Evolutionary conservation across 169 alveolate genomes (phyloP).

Genomic region (Eimeria tenella): DNA sequence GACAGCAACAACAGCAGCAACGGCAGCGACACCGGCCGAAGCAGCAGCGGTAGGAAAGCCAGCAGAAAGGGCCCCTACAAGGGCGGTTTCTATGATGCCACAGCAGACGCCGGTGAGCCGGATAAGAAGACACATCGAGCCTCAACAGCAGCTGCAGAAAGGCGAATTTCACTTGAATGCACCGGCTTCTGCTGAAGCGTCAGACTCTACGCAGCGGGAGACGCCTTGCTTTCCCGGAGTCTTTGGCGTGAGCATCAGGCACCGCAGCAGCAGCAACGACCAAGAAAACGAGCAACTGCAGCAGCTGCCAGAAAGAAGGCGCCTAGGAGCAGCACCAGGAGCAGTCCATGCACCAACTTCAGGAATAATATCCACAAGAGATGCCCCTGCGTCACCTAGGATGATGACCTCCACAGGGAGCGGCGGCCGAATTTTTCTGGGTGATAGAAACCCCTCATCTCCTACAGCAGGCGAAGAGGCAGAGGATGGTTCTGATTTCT

Average conservation of each 20-base stretch:
- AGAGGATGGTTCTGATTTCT: conserved; percentile 6
- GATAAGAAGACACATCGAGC: not conserved
- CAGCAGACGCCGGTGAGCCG: not conserved
- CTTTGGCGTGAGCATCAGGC: not conserved
- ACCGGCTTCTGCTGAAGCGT: conserved; percentile 7
- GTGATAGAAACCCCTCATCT: not conserved
- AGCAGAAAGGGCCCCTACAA: not conserved
- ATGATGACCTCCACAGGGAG: conserved; percentile 24
- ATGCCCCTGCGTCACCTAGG: not conserved
- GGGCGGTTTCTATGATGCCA: not conserved
- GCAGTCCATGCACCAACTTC: not conserved
- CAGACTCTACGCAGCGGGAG: not conserved
- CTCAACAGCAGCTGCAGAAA: conserved; percentile 6
- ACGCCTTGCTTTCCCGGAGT: conserved; percentile 38
- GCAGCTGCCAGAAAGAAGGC: conserved; percentile 28
- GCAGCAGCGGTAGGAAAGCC: not conserved
- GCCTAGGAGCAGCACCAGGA: not conserved
- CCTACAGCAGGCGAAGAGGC: conserved; percentile 5
- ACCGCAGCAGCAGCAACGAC: conserved; percentile 50
- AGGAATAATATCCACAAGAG: not conserved
- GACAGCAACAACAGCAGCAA: not conserved
- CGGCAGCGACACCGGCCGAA: not conserved
- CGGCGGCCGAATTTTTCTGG: conserved; percentile 20
- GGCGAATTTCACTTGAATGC: not conserved
- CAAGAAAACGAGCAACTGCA: not conserved